Evolutionary conservation across 1,139 yeast species (phyloP).

Genomic region (Saccharomycopsis phalli): DNA sequence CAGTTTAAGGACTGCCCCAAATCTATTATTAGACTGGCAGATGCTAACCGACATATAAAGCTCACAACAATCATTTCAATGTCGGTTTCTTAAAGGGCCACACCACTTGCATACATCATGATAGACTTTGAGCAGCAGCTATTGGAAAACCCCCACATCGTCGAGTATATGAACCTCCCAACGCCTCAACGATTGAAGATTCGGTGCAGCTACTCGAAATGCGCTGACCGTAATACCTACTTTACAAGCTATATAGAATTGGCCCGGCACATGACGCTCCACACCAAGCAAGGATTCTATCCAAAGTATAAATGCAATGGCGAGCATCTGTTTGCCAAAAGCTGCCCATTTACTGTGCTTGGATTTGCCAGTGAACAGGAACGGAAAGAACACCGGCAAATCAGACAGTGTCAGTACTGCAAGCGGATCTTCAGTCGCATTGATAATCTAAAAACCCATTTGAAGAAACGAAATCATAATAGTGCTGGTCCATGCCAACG

Average conservation of each 20-base stretch:
- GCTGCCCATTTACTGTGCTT: slow-evolving; percentile 19
- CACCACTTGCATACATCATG: no score
- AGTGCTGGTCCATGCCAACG: slow-evolving; percentile 16
- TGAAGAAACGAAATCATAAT: slow-evolving; percentile 9
- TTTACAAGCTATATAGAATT: slow-evolving; percentile 10
- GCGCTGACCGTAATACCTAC: slow-evolving; percentile 1
- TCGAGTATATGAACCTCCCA: slow-evolving; percentile 10
- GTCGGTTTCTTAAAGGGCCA: no score
- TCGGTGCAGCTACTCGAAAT: slow-evolving; percentile 12
- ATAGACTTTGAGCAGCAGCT: no score
- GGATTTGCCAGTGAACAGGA: slow-evolving; percentile 17
- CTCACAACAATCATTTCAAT: no score
- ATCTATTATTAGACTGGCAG: no score
- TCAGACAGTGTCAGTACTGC: slow-evolving; percentile 63
- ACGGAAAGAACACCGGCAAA: slow-evolving; percentile 16
- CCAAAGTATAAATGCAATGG: slow-evolving; percentile 17
- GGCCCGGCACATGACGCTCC: slow-evolving; percentile 19
- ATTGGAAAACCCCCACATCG: slow-evolving; percentile 6
- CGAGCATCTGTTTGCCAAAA: slow-evolving; percentile 8
- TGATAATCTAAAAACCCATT: slow-evolving; percentile 57
- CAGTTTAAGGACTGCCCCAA: no score
- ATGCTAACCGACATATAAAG: no score
- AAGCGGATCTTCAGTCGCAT: slow-evolving; percentile 71
- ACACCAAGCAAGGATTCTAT: slow-evolving; percentile 5
- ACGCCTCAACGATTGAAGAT: slow-evolving; percentile 17